phyloP scores from a whole-genome alignment of 106 monocot species.

The Acanthochlamys bracteata region DNA sequence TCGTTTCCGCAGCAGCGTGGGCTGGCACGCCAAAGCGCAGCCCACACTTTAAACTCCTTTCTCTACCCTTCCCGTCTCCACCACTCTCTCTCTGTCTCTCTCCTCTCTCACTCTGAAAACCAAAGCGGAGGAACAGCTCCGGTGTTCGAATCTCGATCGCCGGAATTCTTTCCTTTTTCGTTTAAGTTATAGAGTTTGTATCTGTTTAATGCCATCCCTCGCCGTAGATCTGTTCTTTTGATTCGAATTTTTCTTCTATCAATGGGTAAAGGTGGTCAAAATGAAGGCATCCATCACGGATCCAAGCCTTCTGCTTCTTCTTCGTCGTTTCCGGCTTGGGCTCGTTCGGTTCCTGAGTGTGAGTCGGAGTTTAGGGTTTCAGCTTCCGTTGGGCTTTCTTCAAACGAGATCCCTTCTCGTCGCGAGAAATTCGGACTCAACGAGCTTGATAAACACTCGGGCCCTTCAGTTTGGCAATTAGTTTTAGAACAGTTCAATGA shows the following conservation, averaged over 20 bases:
- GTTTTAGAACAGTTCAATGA: slow-evolving; percentile 90
- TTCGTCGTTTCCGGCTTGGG: slow-evolving; percentile 70
- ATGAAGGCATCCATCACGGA: slow-evolving; percentile 13
- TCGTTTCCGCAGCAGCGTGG: too few relatives aligned
- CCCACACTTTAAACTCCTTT: too few relatives aligned
- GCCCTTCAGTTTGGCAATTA: slow-evolving; percentile 72
- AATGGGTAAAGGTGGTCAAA: slow-evolving; percentile 63
- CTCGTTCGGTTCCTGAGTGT: slow-evolving; percentile 52
- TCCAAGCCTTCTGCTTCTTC: slow-evolving; percentile 3
- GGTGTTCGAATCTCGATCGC: too few relatives aligned
- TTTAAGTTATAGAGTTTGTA: too few relatives aligned
- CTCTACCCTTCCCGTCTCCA: too few relatives aligned
- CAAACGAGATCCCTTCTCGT: slow-evolving; percentile 40
- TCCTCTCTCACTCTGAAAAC: too few relatives aligned
- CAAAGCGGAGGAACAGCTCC: too few relatives aligned
- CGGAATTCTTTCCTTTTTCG: too few relatives aligned
- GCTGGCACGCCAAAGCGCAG: too few relatives aligned
- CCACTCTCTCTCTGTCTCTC: too few relatives aligned
- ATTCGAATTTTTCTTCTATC: neutral
- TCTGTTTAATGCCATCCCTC: too few relatives aligned
- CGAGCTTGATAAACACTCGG: slow-evolving; percentile 84
- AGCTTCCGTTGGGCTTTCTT: slow-evolving; percentile 35
- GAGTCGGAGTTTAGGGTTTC: slow-evolving; percentile 50
- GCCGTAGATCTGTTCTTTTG: too few relatives aligned
- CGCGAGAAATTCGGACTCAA: slow-evolving; percentile 58